These are phyloP conservation scores for Torulaspora gathmanii DNA, from an alignment of 805 yeast species.

Conservation along the genomic window DNA sequence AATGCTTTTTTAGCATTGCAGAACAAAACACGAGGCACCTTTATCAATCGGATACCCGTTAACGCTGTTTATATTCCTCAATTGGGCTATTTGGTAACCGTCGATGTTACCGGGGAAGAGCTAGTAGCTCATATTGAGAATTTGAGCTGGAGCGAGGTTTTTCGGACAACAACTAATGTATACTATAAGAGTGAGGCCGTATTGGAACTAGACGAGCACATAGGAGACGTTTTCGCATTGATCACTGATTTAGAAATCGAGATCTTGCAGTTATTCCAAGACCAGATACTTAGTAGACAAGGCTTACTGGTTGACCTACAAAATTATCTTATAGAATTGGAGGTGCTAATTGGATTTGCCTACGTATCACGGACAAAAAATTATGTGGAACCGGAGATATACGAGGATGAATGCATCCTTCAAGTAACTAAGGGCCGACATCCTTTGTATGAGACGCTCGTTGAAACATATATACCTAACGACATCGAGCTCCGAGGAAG, in stretches of 20 bases:
- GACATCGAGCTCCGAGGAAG: slow-evolving; percentile 35
- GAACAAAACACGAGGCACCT: background rate
- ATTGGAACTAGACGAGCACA: slow-evolving; percentile 34
- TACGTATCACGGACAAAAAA: slow-evolving; percentile 24
- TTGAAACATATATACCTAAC: slow-evolving; percentile 42
- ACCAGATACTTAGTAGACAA: slow-evolving; percentile 15
- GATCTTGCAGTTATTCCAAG: slow-evolving; percentile 34
- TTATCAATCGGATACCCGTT: slow-evolving; percentile 3
- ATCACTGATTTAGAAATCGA: slow-evolving; percentile 43
- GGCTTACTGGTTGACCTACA: slow-evolving; percentile 19
- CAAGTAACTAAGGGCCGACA: slow-evolving; percentile 43
- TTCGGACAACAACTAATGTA: slow-evolving; percentile 34
- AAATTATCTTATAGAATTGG: slow-evolving; percentile 35
- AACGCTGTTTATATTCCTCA: slow-evolving; percentile 45
- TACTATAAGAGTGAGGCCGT: slow-evolving; percentile 36
- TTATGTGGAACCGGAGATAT: slow-evolving; percentile 36
- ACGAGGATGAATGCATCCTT: slow-evolving; percentile 23
- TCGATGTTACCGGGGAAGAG: slow-evolving; percentile 15
- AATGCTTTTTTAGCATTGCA: background rate
- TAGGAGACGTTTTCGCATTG: slow-evolving; percentile 42
- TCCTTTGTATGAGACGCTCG: slow-evolving; percentile 42
- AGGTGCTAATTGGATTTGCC: slow-evolving; percentile 38
- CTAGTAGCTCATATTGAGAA: slow-evolving; percentile 1
- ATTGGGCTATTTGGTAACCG: slow-evolving; percentile 40
- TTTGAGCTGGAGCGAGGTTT: slow-evolving; percentile 37